A percentile compares a stretch with the other conserved stretches of the same genome.
phyloP scores from a whole-genome alignment of 169 alveolate genomes.

The Plasmodium chabaudi region DNA sequence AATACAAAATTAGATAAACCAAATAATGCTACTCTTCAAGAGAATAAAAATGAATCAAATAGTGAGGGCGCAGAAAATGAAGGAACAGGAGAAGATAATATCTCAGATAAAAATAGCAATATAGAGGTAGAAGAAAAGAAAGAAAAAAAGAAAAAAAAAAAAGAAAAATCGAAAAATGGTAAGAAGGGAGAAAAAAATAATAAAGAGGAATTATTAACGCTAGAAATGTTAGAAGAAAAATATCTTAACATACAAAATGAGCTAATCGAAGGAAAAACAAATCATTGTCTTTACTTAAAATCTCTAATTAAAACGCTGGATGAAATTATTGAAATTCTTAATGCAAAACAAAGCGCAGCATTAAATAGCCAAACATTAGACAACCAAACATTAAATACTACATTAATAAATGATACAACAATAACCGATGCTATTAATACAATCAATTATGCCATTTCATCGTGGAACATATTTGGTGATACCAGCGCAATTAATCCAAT shows the following conservation, averaged over 20 bases:
- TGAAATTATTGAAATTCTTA: constrained; percentile 26
- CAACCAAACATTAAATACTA: too few species aligned
- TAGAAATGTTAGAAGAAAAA: constrained; percentile 3
- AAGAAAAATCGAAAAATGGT: too few species aligned
- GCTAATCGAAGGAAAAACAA: background rate
- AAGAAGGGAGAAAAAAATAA: too few species aligned
- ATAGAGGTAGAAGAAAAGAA: too few species aligned
- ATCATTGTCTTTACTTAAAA: constrained; percentile 10
- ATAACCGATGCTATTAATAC: constrained; percentile 39
- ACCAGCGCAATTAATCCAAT: background rate
- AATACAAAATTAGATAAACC: too few species aligned
- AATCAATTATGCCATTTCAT: constrained; percentile 42
- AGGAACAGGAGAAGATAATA: too few species aligned
- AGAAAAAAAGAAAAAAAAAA: too few species aligned
- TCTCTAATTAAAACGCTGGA: constrained; percentile 12
- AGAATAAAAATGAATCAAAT: too few species aligned
- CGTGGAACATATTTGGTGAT: constrained; percentile 53
- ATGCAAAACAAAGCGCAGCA: background rate
- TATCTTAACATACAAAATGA: constrained; percentile 5
- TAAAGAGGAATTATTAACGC: background rate
- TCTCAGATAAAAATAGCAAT: too few species aligned
- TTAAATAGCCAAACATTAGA: too few species aligned
- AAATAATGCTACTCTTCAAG: too few species aligned
- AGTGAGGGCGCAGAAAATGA: too few species aligned
- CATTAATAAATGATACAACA: constrained; percentile 17